Base-by-base conservation (phyloP, 139 green algal species). In the Chlamydomonas schloesseri region DNA sequence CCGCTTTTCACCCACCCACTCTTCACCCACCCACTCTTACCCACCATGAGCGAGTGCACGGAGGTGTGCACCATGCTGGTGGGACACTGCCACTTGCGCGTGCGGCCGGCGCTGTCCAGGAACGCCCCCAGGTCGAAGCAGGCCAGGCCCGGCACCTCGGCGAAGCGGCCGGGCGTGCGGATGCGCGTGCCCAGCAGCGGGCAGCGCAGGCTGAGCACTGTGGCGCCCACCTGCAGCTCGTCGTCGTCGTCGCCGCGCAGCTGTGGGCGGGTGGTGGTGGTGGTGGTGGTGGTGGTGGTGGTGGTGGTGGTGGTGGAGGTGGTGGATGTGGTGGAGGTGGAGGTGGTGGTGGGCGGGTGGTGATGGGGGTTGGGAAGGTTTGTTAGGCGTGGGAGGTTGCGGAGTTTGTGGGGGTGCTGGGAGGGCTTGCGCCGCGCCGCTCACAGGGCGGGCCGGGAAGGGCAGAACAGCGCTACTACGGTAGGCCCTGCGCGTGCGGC, bases 81-180 rank as follows among this genome's bases (percentile, higher is more conserved):
- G 1, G 96, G 96, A 90, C 96, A 96, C 88, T 96, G 92, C 96
- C 96, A 98, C 92, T 98, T 98, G 88, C 92, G 91, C 46, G 92
- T 97, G 80, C 91, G 88, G 81, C 92, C 33, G 26, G 88, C 94
- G 83, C 95, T 91, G 23, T 86, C 87, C 69, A 98, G 87, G 86
- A 98, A 98, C 31, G 91, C 87, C 57, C 96, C 93, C 70, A 98
- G 90, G 88, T 98, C 96, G 88, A 98, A 98, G 31, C 88, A 85
- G 21, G 83, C 82, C 53, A 96, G 89, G 17, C 91, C 94, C 10
- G 26, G 42, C 1, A 87, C 71, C 55, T 89, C 83, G 5, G 37
- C 34, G 47, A 91, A 96, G 33, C 92, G 86, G 6, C 80, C 94
- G 21, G 94, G 92, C 17, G 82, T 93, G 28, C 57, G 55, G 29